Evolutionary conservation across 2,329 filamentous ascomycete genomes (phyloP).

Genomic region (Cercospora sp.): DNA sequence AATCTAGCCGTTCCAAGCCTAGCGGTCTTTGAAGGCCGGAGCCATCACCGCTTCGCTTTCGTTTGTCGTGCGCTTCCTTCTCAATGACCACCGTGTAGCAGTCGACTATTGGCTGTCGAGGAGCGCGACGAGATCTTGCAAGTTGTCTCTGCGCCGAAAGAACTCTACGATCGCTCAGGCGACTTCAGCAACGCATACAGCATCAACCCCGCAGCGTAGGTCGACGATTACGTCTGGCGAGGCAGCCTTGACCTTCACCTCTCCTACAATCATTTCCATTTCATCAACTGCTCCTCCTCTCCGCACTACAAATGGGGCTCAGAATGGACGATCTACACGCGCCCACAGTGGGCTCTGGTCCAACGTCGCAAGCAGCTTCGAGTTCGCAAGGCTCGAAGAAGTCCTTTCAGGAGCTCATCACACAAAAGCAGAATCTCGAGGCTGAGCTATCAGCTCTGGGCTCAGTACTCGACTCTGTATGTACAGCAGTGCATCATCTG

Average conservation of each 20-base stretch:
- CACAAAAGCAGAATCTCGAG: constrained; percentile 81
- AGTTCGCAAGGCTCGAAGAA: constrained; percentile 56
- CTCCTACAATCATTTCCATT: not conserved
- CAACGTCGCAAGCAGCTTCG: constrained; percentile 44
- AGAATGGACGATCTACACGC: constrained; percentile 66
- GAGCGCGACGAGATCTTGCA: not conserved
- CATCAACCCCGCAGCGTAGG: constrained; percentile 11
- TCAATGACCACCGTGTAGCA: not conserved
- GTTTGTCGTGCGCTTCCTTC: not conserved
- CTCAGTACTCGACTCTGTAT: constrained; percentile 82
- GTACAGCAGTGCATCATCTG: constrained; percentile 32
- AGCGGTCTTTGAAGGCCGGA: not conserved
- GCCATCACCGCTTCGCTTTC: not conserved
- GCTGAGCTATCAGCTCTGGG: constrained; percentile 82
- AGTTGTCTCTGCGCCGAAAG: not conserved
- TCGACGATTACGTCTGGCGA: constrained; percentile 9
- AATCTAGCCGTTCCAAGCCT: not conserved
- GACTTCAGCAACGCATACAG: not conserved
- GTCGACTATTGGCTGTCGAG: not conserved
- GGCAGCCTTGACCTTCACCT: not conserved
- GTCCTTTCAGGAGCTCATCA: constrained; percentile 76
- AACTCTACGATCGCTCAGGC: not conserved
- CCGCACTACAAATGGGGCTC: constrained; percentile 48
- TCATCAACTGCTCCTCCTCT: not conserved
- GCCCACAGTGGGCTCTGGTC: constrained; percentile 75